Conservation (phyloP, 768 basidiomycete genomes). For the Leccinum longicurvipes region DNA sequence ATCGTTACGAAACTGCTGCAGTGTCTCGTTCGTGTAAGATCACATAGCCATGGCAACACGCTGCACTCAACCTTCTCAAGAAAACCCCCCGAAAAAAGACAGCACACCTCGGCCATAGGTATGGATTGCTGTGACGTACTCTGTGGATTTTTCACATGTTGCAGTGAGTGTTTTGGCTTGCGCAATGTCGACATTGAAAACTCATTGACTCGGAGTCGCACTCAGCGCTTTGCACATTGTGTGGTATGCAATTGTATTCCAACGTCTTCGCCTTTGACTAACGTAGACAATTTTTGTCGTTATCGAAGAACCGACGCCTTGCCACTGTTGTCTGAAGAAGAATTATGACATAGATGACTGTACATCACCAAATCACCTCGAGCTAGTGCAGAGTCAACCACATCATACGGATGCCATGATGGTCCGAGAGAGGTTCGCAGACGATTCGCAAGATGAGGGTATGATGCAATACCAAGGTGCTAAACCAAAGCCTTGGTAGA, state of each 20-base stretch:
- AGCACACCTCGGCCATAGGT: neutral
- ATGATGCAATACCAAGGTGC: constrained; percentile 16
- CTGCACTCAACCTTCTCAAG: no score
- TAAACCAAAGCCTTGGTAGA: constrained; percentile 12
- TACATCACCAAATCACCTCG: neutral
- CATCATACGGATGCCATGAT: constrained; percentile 9
- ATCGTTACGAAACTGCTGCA: no score
- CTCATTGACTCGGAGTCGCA: neutral
- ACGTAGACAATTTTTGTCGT: neutral
- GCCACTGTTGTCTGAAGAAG: constrained; percentile 17
- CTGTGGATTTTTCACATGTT: constrained; percentile 19
- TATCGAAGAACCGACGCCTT: constrained; percentile 9
- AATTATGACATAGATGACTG: neutral
- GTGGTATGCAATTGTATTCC: constrained; percentile 9
- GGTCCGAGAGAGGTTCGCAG: constrained; percentile 13
- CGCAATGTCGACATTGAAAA: neutral
- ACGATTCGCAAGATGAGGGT: constrained; percentile 1
- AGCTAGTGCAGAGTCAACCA: constrained; percentile 19
- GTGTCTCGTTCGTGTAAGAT: no score
- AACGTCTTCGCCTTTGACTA: neutral
- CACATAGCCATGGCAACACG: no score
- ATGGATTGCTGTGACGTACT: constrained; percentile 28
- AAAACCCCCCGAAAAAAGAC: neutral
- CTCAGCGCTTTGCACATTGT: constrained; percentile 12
- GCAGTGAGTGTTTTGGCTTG: constrained; percentile 10